Evolutionary conservation across 768 basidiomycete genomes (phyloP), one percentile per base, ranked within the genome.

Genomic region (Russula virescens): DNA sequence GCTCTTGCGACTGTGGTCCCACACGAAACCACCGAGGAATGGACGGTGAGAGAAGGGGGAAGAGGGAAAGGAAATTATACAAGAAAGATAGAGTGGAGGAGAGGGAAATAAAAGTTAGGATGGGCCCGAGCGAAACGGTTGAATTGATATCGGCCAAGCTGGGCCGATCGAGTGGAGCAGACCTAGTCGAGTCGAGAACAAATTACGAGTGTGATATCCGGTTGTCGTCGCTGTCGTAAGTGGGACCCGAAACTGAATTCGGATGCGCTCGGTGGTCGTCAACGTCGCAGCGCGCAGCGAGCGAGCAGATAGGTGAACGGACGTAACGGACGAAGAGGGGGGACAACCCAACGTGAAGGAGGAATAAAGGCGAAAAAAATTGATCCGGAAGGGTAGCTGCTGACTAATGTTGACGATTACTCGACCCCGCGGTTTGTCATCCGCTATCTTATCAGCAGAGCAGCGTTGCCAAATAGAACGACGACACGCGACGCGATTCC

Each of bases 231-330:
- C 49, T 46, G 49, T 31, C 61, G 61, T 62, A 23, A 40, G 42
- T 51, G 40, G 61, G 48, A n/a, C 61, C 14, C 38, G 21, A 56
- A 13, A 25, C 47, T 34, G 38, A 43, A 38, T 40, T 43, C 18
- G 19, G 34, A 21, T 0, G 52, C 28, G 16, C 63, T 4, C 58
- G 9, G 53, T 35, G 38, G 53, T 55, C 58, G 63, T 64, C 21
- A 55, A 55, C 28, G 38, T 49, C 62, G 62, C 52, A 31, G 47
- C 46, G 57, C 57, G 43, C 56, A 59, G 58, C 58, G 52, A 34
- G 28, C 7, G 45, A 25, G 26, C 10, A 19, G n/a, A 34, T 25
- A 31, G 6, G 18, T 5, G 34, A 11, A 38, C 6, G 38, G 38
- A 38, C 34, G 10, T n/a, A 31, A 31, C 31, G 31, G 31, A 11